Conservation (phyloP, 257 asterid genomes). For the Datura wrightii region DNA sequence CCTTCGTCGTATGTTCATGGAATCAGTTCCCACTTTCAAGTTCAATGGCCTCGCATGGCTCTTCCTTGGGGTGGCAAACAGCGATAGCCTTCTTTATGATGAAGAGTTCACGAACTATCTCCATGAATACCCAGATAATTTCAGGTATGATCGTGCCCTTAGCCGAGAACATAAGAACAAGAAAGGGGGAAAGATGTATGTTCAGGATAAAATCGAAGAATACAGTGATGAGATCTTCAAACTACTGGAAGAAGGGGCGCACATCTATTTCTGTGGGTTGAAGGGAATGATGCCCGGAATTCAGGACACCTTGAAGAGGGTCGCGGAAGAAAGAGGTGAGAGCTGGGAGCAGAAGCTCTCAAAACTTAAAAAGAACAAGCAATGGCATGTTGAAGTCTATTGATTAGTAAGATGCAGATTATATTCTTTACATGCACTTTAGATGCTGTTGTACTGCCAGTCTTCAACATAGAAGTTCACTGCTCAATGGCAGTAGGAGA, state of each 20-base stretch:
- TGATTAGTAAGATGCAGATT: conserved; percentile 32
- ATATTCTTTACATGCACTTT: neutral
- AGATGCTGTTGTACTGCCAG: neutral
- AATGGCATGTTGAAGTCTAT: conserved; percentile 96
- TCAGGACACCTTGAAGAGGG: conserved; percentile 86
- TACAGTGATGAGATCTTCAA: conserved; percentile 87
- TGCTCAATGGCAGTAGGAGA: neutral
- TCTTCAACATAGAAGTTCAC: neutral
- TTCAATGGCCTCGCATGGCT: conserved; percentile 95
- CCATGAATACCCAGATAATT: conserved; percentile 62
- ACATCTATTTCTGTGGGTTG: conserved; percentile 88
- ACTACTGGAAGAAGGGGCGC: conserved; percentile 83
- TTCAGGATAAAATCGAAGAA: conserved; percentile 93
- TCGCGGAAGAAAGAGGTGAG: conserved; percentile 83
- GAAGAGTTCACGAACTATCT: conserved; percentile 76
- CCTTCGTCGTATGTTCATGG: conserved; percentile 98
- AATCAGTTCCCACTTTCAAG: conserved; percentile 72
- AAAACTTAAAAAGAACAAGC: conserved; percentile 85
- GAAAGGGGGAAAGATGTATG: conserved; percentile 93
- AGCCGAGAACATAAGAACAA: conserved; percentile 90
- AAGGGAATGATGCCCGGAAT: conserved; percentile 99
- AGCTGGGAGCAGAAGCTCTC: conserved; percentile 88
- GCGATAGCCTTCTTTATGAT: conserved; percentile 81
- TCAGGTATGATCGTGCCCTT: conserved; percentile 83
- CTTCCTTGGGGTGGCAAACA: conserved; percentile 94